Conservation (phyloP, 768 basidiomycete genomes). For the Russula compacta region DNA sequence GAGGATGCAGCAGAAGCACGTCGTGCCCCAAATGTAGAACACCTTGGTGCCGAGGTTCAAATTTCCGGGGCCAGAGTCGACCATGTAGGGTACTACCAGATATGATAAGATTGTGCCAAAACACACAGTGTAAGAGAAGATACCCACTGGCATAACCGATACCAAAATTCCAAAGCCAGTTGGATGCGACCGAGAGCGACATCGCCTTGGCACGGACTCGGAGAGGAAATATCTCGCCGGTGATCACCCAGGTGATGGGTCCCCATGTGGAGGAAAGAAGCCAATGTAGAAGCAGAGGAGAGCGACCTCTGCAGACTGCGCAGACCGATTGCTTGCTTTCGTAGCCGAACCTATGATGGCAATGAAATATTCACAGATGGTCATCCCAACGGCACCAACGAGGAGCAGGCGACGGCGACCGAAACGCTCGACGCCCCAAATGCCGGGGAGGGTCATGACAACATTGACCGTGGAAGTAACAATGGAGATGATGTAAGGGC, state of each 20-base stretch:
- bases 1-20: conserved; percentile 58
- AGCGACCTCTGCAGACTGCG: conserved; percentile 39
- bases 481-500: conserved; percentile 49
- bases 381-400: conserved; percentile 75
- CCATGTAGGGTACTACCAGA: conserved; percentile 39
- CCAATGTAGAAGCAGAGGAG: conserved; percentile 43
- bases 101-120: background rate
- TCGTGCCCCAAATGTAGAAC: conserved; percentile 79
- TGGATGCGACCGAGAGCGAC: conserved; percentile 63
- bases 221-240: conserved; percentile 78
- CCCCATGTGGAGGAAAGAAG: conserved; percentile 54
- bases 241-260: conserved; percentile 54
- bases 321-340: conserved; percentile 36
- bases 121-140: background rate
- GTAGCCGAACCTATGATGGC: conserved; percentile 53
- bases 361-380: conserved; percentile 76
- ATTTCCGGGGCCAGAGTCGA: conserved; percentile 36
- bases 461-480: conserved; percentile 72
- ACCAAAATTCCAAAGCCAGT: conserved; percentile 78
- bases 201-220: conserved; percentile 77
- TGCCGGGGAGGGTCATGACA: conserved; percentile 68
- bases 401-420: conserved; percentile 77
- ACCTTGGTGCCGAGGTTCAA: conserved; percentile 59
- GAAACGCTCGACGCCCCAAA: conserved; percentile 73
- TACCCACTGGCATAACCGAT: conserved; percentile 33